These are phyloP conservation scores for Mycena pura DNA, from an alignment of 768 basidiomycete genomes.

Conservation along the genomic window DNA sequence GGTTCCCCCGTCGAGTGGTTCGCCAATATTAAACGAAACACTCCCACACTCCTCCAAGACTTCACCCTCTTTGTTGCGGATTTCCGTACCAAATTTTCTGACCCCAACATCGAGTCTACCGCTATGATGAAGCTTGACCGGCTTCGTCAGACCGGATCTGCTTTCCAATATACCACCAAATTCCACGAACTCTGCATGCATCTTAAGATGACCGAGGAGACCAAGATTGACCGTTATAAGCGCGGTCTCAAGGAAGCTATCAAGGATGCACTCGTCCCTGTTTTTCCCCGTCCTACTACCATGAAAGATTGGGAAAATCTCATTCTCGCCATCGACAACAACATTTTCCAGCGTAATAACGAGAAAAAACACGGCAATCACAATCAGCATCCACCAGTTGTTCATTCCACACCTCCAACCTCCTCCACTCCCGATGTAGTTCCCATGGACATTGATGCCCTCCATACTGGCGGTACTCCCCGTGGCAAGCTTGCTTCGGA, in stretches of 20 bases:
- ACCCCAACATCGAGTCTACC: constrained; percentile 33
- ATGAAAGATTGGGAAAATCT: constrained; percentile 29
- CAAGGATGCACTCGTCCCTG: constrained; percentile 30
- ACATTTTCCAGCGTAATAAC: constrained; percentile 27
- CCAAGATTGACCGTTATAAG: constrained; percentile 40
- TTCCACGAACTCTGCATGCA: constrained; percentile 36
- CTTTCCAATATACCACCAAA: constrained; percentile 33
- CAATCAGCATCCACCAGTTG: background rate
- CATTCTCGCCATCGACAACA: constrained; percentile 35
- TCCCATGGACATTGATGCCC: constrained; percentile 42
- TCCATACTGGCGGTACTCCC: constrained; percentile 3
- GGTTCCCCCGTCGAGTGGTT: constrained; percentile 41
- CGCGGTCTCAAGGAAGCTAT: constrained; percentile 37
- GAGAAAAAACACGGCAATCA: constrained; percentile 19
- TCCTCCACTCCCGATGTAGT: constrained; percentile 26
- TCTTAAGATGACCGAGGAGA: constrained; percentile 38
- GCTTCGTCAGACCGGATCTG: constrained; percentile 39
- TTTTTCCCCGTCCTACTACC: constrained; percentile 22
- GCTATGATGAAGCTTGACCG: constrained; percentile 35
- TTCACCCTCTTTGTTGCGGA: constrained; percentile 31
- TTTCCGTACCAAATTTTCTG: constrained; percentile 38
- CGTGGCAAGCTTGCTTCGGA: constrained; percentile 36
- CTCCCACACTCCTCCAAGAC: constrained; percentile 31
- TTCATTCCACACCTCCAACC: background rate
- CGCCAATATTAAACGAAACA: constrained; percentile 27